Percentiles rank a stretch among this genome's conserved stretches.
Evolutionary conservation across 2,329 filamentous ascomycete genomes (phyloP).

Genomic region (Cadophora gregata): DNA sequence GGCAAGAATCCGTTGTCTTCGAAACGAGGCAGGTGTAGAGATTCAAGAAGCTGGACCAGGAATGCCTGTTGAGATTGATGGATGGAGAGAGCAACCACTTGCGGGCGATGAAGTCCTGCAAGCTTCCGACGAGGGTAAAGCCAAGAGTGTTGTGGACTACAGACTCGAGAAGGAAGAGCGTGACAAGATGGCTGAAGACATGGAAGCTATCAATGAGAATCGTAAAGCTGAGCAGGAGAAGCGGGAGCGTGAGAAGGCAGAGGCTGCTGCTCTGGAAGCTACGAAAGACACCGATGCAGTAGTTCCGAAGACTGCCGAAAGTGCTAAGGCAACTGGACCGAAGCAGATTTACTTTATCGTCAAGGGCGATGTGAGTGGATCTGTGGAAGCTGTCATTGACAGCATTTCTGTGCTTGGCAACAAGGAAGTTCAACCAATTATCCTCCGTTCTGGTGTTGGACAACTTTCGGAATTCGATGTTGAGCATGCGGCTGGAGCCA

Average conservation of each 20-base stretch:
- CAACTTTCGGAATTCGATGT: constrained; percentile 85
- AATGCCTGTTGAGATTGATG: constrained; percentile 88
- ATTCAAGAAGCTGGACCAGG: constrained; percentile 81
- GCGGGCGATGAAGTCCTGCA: constrained; percentile 90
- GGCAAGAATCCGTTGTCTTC: constrained; percentile 82
- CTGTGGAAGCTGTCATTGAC: constrained; percentile 86
- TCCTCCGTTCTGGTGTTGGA: constrained; percentile 81
- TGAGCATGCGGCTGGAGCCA: constrained; percentile 80
- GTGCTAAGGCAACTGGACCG: constrained; percentile 49
- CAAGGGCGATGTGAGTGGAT: constrained; percentile 92
- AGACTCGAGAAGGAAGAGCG: constrained; percentile 75
- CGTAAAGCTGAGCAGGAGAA: constrained; percentile 63
- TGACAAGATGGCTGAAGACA: constrained; percentile 67
- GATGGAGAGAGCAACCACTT: constrained; percentile 87
- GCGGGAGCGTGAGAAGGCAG: constrained; percentile 64
- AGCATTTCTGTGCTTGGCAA: constrained; percentile 81
- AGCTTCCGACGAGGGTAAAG: constrained; percentile 77
- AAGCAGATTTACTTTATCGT: constrained; percentile 79
- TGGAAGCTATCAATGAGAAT: constrained; percentile 77
- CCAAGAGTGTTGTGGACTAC: constrained; percentile 78
- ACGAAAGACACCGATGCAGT: constrained; percentile 41
- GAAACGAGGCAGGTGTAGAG: constrained; percentile 81
- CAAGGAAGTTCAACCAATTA: constrained; percentile 77
- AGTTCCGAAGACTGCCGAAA: constrained; percentile 38
- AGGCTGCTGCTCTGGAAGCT: constrained; percentile 51